Conservation (phyloP, 148 eudicot species). For the Cornus florida region DNA sequence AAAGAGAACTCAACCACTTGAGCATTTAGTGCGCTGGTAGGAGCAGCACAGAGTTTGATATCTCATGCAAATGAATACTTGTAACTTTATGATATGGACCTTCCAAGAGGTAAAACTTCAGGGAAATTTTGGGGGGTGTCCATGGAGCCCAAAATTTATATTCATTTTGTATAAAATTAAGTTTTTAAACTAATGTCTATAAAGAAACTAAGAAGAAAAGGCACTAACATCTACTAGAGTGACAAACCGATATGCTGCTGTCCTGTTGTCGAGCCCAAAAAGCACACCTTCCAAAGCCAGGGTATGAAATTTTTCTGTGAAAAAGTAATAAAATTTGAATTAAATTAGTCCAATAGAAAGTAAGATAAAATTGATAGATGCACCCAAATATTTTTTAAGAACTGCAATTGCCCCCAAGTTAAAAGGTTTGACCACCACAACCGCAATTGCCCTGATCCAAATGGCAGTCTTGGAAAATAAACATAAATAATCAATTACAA, state of each 20-base stretch:
- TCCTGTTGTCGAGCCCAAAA: slow-evolving; percentile 73
- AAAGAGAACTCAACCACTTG: not conserved
- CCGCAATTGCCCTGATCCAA: not conserved
- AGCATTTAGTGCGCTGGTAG: not conserved
- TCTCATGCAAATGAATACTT: not conserved
- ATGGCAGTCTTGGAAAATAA: not conserved
- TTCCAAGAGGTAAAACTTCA: not conserved
- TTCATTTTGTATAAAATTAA: not conserved
- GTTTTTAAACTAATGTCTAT: too few relatives aligned
- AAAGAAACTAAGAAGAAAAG: slow-evolving; percentile 20
- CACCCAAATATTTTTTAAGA: not conserved
- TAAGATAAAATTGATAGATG: not conserved
- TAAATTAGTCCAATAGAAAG: not conserved
- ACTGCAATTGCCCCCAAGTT: not conserved
- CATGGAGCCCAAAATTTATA: not conserved
- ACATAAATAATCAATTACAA: not conserved
- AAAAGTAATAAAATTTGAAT: slow-evolving; percentile 1
- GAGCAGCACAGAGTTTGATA: not conserved
- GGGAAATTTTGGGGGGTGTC: not conserved
- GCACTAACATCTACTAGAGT: slow-evolving; percentile 86
- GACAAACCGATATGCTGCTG: slow-evolving; percentile 96
- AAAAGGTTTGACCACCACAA: not conserved
- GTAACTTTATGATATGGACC: not conserved
- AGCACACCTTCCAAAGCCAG: slow-evolving; percentile 83
- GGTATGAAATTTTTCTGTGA: slow-evolving; percentile 82